Conservation (phyloP, 148 eudicot genomes). For the Nyssa sinensis region DNA sequence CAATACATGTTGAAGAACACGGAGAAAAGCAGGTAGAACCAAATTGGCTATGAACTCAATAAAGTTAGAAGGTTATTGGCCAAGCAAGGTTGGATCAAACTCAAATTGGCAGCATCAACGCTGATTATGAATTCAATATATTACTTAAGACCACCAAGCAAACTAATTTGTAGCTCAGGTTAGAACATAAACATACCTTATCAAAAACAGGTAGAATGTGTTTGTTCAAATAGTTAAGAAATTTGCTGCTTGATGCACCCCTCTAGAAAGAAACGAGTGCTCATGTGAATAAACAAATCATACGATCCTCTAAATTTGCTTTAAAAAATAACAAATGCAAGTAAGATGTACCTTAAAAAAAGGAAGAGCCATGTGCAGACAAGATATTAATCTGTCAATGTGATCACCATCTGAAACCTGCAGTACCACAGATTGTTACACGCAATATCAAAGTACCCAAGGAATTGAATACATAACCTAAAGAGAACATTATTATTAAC, state of each 20-base stretch:
- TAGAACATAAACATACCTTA: conserved; percentile 48
- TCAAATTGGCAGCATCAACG: not conserved
- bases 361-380: conserved; percentile 75
- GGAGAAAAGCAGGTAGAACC: not conserved
- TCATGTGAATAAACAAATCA: conserved; percentile 3
- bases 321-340: not conserved
- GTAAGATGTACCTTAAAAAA: conserved; percentile 51
- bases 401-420: conserved; percentile 86
- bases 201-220: conserved; percentile 84
- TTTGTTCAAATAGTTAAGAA: conserved; percentile 68
- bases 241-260: conserved; percentile 88
- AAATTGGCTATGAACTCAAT: not conserved
- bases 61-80: not conserved
- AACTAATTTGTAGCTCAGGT: not conserved
- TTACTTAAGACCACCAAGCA: not conserved
- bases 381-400: conserved; percentile 68
- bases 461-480: not conserved
- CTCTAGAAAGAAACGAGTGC: conserved; percentile 43
- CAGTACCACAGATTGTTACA: conserved; percentile 11
- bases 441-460: not conserved
- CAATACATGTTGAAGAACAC: too few relatives aligned
- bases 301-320: not conserved
- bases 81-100: not conserved
- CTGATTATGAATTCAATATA: conserved; percentile 1
- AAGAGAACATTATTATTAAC: not conserved